phyloP scores from a whole-genome alignment of 192 early-diverging fungal genomes.

The Backusella mclennaniae region DNA sequence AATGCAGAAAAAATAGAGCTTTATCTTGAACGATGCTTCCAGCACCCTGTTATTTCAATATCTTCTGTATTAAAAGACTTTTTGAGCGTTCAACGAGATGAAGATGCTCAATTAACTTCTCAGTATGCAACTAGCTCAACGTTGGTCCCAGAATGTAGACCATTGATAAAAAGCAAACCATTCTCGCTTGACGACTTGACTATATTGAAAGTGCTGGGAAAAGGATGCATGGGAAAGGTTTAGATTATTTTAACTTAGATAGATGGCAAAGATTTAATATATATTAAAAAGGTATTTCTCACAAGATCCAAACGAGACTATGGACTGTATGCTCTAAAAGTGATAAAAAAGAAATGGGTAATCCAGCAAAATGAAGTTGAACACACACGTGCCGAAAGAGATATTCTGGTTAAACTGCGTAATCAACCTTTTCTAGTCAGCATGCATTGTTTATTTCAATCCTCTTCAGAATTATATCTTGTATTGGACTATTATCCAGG shows the following conservation, averaged over 20 bases:
- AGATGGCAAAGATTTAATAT: neutral
- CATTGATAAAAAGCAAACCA: neutral
- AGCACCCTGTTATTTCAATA: slow-evolving; percentile 36
- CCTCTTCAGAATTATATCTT: slow-evolving; percentile 67
- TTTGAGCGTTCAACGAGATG: slow-evolving; percentile 45
- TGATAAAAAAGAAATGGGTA: slow-evolving; percentile 72
- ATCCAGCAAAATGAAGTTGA: slow-evolving; percentile 74
- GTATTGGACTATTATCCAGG: slow-evolving; percentile 80
- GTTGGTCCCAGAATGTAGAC: neutral
- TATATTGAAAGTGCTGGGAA: slow-evolving; percentile 76
- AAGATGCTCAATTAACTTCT: slow-evolving; percentile 32
- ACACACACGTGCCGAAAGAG: slow-evolving; percentile 75
- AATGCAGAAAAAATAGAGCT: slow-evolving; percentile 51
- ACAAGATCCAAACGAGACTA: slow-evolving; percentile 73
- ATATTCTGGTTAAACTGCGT: slow-evolving; percentile 51
- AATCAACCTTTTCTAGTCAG: slow-evolving; percentile 68
- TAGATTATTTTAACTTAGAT: slow-evolving; percentile 15
- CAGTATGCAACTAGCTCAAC: slow-evolving; percentile 1
- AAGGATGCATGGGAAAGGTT: slow-evolving; percentile 83
- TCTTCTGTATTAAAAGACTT: slow-evolving; percentile 48
- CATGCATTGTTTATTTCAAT: slow-evolving; percentile 77
- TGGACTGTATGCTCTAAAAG: slow-evolving; percentile 79
- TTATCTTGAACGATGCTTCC: slow-evolving; percentile 44
- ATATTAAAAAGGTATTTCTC: slow-evolving; percentile 24
- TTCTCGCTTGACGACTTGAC: slow-evolving; percentile 51